Conservation (phyloP, 1,284 basidiomycete species). For the Salmacisia buchloeana region DNA sequence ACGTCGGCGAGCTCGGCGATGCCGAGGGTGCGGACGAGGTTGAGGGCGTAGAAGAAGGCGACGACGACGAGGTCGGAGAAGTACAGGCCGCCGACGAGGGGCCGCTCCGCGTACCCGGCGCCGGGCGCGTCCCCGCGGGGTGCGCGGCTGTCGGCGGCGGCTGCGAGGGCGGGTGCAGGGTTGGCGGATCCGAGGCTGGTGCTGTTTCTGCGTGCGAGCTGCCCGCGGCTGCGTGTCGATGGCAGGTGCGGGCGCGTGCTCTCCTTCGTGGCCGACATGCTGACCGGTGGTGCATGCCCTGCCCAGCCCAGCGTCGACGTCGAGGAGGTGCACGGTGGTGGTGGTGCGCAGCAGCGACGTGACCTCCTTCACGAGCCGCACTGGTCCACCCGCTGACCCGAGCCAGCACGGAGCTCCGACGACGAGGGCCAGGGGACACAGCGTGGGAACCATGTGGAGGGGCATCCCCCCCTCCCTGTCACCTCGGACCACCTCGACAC, state of each 20-base stretch:
- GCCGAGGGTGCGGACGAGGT: slow-evolving; percentile 37
- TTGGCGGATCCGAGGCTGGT: neutral
- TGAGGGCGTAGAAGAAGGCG: slow-evolving; percentile 33
- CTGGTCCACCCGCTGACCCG: neutral
- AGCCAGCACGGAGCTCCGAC: neutral
- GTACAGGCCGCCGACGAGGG: slow-evolving; percentile 43
- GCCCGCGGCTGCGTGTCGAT: neutral
- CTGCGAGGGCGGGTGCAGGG: too few relatives aligned
- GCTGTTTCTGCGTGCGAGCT: slow-evolving; percentile 9
- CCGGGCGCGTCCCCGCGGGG: too few relatives aligned
- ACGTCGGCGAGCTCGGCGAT: slow-evolving; percentile 44
- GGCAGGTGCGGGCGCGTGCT: neutral
- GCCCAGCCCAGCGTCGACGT: too few relatives aligned
- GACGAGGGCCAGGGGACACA: neutral
- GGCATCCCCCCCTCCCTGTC: neutral
- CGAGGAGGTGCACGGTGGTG: neutral
- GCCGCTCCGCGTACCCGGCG: neutral
- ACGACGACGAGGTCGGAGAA: slow-evolving; percentile 45
- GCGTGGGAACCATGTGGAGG: neutral
- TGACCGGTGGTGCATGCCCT: too few relatives aligned
- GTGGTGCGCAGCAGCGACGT: neutral
- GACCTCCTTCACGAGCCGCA: too few relatives aligned
- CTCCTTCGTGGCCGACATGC: too few relatives aligned
- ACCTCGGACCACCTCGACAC: neutral
- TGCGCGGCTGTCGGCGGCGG: too few relatives aligned